phyloP scores from a whole-genome alignment of 169 alveolate genomes.

The Besnoitia besnoiti region DNA sequence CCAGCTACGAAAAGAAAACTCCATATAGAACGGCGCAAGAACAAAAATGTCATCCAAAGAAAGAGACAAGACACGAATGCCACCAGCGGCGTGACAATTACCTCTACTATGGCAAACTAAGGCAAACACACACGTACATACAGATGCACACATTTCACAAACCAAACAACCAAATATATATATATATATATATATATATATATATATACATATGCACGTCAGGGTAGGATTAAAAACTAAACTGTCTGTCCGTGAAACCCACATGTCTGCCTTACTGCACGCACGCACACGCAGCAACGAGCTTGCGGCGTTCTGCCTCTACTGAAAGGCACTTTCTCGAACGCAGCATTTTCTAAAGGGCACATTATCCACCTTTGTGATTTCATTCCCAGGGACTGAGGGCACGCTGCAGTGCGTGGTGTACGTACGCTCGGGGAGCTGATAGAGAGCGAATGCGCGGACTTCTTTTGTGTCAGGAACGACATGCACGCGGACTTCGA shows the following conservation, averaged over 20 bases:
- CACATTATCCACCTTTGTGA: not conserved
- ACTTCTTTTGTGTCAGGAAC: slow-evolving; percentile 44
- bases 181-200: too few relatives aligned
- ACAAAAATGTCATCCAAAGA: not conserved
- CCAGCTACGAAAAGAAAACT: not conserved
- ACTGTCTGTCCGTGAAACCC: not conserved
- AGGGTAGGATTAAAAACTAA: not conserved
- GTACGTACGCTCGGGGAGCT: slow-evolving; percentile 57
- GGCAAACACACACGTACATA: too few relatives aligned
- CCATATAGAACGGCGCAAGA: not conserved
- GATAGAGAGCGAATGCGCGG: slow-evolving; percentile 49
- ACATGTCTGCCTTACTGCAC: too few relatives aligned
- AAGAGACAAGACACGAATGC: not conserved
- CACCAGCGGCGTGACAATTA: not conserved
- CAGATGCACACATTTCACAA: too few relatives aligned
- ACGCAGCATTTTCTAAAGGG: not conserved
- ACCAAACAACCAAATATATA: not conserved
- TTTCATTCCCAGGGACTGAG: not conserved
- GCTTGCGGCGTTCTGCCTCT: not conserved
- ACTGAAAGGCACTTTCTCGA: not conserved
- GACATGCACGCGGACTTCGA: slow-evolving; percentile 42
- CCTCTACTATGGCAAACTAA: too few relatives aligned
- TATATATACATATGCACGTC: not conserved
- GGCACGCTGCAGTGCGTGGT: not conserved
- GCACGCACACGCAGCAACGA: not conserved